phyloP scores from a whole-genome alignment of 164 flowering plant species.

The Macadamia tetraphylla region DNA sequence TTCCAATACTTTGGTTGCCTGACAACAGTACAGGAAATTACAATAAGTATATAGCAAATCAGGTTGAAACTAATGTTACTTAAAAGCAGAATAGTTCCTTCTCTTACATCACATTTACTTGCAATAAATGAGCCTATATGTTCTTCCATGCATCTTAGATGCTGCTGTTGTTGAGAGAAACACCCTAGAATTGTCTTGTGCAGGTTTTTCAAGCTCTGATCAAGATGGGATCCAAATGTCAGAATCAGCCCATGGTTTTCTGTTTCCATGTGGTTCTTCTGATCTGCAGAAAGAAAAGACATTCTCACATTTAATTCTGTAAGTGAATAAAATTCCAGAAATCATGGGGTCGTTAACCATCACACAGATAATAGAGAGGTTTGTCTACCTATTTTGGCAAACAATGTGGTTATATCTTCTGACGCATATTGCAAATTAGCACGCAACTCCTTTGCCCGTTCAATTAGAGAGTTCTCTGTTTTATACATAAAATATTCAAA shows the following conservation, averaged over 20 bases:
- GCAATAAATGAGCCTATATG: constrained; percentile 52
- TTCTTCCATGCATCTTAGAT: constrained; percentile 67
- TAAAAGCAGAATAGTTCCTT: not conserved
- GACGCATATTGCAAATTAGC: constrained; percentile 59
- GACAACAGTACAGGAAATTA: constrained; percentile 9
- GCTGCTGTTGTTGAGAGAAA: constrained; percentile 72
- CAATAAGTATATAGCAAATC: not conserved
- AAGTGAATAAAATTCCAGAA: not conserved
- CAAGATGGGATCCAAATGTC: constrained; percentile 69
- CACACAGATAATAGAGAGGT: not conserved
- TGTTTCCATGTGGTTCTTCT: constrained; percentile 54
- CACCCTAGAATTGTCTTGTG: constrained; percentile 55
- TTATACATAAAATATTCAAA: not conserved
- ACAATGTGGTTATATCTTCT: constrained; percentile 51
- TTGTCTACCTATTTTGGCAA: constrained; percentile 47
- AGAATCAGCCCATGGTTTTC: constrained; percentile 55
- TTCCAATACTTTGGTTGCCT: constrained; percentile 60
- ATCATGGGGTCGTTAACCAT: not conserved
- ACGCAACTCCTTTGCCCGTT: constrained; percentile 62
- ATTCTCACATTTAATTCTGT: not conserved
- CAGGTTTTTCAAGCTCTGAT: constrained; percentile 54
- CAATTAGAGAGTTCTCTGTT: constrained; percentile 61
- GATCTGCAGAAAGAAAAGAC: constrained; percentile 35
- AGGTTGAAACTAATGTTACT: not conserved
- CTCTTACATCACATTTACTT: constrained; percentile 68